phyloP scores from a whole-genome alignment of 441 rosid genomes.

The Erodium trifolium region DNA sequence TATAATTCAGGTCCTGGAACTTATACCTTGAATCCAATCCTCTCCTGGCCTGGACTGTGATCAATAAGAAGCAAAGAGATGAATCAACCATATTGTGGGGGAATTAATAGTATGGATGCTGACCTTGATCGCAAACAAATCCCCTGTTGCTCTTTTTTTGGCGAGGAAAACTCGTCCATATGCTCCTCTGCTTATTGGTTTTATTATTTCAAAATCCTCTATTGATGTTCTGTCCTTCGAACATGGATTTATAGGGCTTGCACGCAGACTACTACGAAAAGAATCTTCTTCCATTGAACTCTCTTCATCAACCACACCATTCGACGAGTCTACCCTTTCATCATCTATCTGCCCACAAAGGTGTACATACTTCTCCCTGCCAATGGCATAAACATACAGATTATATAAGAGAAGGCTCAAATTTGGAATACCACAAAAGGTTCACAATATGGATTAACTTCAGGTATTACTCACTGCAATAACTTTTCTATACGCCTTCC shows the following conservation, averaged over 20 bases:
- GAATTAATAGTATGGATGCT: slow-evolving; percentile 11
- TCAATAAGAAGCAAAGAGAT: slow-evolving; percentile 5
- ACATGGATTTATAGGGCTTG: slow-evolving; percentile 76
- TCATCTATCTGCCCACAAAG: slow-evolving; percentile 81
- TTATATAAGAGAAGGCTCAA: not conserved
- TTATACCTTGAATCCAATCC: not conserved
- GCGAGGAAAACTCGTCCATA: slow-evolving; percentile 94
- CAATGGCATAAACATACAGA: slow-evolving; percentile 2
- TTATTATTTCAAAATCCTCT: slow-evolving; percentile 96
- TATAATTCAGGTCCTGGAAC: not conserved
- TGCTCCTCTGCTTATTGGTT: slow-evolving; percentile 97
- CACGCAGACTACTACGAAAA: slow-evolving; percentile 57
- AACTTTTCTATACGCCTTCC: slow-evolving; percentile 95
- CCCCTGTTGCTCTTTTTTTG: slow-evolving; percentile 85
- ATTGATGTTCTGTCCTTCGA: slow-evolving; percentile 87
- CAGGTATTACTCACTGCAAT: slow-evolving; percentile 50
- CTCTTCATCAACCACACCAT: slow-evolving; percentile 65
- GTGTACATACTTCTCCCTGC: slow-evolving; percentile 78
- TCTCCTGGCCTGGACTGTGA: not conserved
- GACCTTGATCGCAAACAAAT: slow-evolving; percentile 94
- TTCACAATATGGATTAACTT: not conserved
- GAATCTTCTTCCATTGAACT: slow-evolving; percentile 76
- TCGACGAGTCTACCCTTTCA: slow-evolving; percentile 58
- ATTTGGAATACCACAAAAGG: not conserved
- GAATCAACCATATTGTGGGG: not conserved